Evolutionary conservation across 192 early-diverging fungal species (phyloP).

Genomic region (Pilaira anomala): DNA sequence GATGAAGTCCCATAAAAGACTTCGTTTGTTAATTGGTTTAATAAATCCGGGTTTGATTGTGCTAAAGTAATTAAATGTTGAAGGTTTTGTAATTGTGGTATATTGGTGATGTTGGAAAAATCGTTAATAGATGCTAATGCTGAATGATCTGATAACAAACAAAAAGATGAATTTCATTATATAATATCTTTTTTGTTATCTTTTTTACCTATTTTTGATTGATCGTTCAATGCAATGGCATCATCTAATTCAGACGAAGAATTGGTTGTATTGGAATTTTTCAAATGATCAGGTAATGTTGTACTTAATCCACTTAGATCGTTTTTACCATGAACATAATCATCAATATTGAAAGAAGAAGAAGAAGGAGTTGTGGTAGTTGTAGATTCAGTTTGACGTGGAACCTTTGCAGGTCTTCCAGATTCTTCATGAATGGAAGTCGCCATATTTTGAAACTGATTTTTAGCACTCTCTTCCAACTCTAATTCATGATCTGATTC

Average conservation of each 20-base stretch:
- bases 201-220: conserved; percentile 15
- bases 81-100: conserved; percentile 12
- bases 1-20: not conserved
- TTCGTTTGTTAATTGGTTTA: conserved; percentile 22
- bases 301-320: not conserved
- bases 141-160: not conserved
- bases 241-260: conserved; percentile 11
- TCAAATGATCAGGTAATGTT: not conserved
- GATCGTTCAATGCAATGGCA: conserved; percentile 26
- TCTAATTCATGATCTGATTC: conserved; percentile 5
- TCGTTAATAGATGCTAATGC: not conserved
- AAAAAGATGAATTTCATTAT: not conserved
- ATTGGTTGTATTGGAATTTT: not conserved
- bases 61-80: conserved; percentile 24
- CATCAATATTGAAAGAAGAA: conserved; percentile 1
- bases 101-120: conserved; percentile 3
- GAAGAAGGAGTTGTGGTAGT: no score
- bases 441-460: not conserved
- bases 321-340: not conserved
- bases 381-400: not conserved
- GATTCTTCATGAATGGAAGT: not conserved
- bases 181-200: no score
- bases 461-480: conserved; percentile 18
- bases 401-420: not conserved
- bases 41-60: conserved; percentile 19